Evolutionary conservation across 73 alveolate species (phyloP).

Genomic region (Paramecium pentaurelia): DNA sequence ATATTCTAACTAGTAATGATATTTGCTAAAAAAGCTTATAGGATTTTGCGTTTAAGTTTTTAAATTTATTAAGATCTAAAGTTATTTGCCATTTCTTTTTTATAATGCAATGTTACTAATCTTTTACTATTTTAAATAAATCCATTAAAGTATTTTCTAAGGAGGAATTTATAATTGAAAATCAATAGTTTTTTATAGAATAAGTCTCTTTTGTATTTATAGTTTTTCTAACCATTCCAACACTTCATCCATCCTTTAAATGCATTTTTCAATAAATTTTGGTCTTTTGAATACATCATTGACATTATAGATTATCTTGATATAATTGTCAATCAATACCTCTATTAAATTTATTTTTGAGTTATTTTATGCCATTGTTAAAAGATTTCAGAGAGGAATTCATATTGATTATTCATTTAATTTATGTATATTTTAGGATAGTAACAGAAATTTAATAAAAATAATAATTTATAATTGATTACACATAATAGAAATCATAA

Average conservation of each 20-base stretch:
- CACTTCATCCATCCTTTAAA: not conserved
- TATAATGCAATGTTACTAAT: not conserved
- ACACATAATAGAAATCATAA: not conserved
- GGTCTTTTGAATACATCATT: not conserved
- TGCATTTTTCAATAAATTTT: not conserved
- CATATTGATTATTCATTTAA: not conserved
- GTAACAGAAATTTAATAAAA: not conserved
- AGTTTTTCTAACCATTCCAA: not conserved
- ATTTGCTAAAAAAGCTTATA: not conserved
- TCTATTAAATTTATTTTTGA: not conserved
- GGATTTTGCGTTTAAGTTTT: not conserved
- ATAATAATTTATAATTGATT: not conserved
- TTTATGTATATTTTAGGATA: not conserved
- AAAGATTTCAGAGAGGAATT: not conserved
- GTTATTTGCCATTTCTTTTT: conserved; percentile 6
- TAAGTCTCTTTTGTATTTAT: not conserved
- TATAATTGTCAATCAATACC: not conserved
- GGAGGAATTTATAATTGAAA: not conserved
- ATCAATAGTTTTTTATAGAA: not conserved
- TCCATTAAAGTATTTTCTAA: conserved; percentile 6
- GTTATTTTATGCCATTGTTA: not conserved
- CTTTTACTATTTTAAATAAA: not conserved
- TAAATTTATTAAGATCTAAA: not conserved
- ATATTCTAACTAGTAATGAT: not conserved
- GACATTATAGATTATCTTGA: not conserved